Evolutionary conservation across 2,329 filamentous ascomycete species (phyloP), one percentile per base, ranked within the genome.

Genomic region (Hirsutella thompsonii): DNA sequence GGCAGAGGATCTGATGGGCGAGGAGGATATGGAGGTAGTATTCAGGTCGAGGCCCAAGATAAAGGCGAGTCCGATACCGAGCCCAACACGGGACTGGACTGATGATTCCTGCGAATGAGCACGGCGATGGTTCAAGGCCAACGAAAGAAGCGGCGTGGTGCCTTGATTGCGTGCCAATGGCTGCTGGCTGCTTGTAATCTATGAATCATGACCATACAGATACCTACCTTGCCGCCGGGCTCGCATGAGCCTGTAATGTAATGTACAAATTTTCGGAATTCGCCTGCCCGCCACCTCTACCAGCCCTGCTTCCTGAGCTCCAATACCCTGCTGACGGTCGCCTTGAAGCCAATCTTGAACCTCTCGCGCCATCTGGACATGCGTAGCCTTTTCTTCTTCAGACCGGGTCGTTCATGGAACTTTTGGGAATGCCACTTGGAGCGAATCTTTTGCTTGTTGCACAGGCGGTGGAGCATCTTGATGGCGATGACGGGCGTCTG

Each of bases 31-130:
- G 58, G 81, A 83, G 44, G 82, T 81, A 20, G 81, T 94, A 1
- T 95, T 95, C 57, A 85, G 81, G 61, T 89, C 84, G 47, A 64
- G 89, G 48, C 89, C 89, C 0, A 83, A 79, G 58, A 77, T 95
- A 49, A 80, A 81, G 47, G 75, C 76, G 10, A 94, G 87, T 56
- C 87, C 88, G 2, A 57, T 78, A 2, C 63, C 66, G 8, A 73
- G 66, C 42, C 72, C 72, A 2, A 60, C 55, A 5, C 63, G 57
- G 43, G 56, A 61, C 20, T 61, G 53, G 54, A 47, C 49, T 32
- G 19, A 37, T 1, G 35, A 32, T 13, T 13, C 20, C 18, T 26
- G 9, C 26, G 18, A 38, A 16, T 34, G 47, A 48, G 18, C 51
- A 55, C 14, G 21, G 33, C n/a, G 8, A 8, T 29, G 39, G 13